Evolutionary conservation across 805 yeast genomes (phyloP).

Genomic region (Torulaspora maleeae): DNA sequence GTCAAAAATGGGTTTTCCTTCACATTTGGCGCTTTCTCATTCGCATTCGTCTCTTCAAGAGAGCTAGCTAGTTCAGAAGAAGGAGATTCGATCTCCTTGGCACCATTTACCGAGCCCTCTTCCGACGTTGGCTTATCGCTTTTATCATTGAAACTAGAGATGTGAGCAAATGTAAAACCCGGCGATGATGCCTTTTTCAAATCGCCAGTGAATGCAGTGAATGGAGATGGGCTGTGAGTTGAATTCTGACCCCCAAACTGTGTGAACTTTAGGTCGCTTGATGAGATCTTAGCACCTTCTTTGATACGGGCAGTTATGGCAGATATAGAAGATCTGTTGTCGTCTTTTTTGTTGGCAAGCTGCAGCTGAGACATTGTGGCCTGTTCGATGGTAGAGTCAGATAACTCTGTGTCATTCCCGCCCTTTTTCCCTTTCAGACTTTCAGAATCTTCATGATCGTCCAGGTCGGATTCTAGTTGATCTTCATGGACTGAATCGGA

Average conservation of each 20-base stretch:
- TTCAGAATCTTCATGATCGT: background rate
- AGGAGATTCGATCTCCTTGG: background rate
- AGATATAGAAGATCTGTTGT: conserved; percentile 16
- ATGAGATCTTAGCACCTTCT: conserved; percentile 24
- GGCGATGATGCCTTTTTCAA: conserved; percentile 16
- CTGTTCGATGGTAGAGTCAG: conserved; percentile 26
- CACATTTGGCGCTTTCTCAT: background rate
- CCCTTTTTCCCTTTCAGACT: background rate
- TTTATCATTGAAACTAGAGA: conserved; percentile 1
- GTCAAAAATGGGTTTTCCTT: background rate
- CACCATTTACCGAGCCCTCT: background rate
- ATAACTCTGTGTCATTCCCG: conserved; percentile 5
- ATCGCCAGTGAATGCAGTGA: conserved; percentile 25
- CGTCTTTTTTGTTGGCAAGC: background rate
- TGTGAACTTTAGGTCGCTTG: conserved; percentile 9
- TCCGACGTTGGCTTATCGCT: background rate
- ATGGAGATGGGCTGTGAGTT: conserved; percentile 21
- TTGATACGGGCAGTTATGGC: conserved; percentile 28
- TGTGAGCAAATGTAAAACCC: conserved; percentile 17
- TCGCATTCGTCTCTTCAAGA: background rate
- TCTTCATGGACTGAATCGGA: background rate
- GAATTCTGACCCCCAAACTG: background rate
- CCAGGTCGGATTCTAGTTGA: background rate
- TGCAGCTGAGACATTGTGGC: conserved; percentile 10
- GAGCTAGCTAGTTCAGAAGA: background rate